Evolutionary conservation across 2,329 filamentous ascomycete species (phyloP).

Genomic region (Fusarium begoniae): DNA sequence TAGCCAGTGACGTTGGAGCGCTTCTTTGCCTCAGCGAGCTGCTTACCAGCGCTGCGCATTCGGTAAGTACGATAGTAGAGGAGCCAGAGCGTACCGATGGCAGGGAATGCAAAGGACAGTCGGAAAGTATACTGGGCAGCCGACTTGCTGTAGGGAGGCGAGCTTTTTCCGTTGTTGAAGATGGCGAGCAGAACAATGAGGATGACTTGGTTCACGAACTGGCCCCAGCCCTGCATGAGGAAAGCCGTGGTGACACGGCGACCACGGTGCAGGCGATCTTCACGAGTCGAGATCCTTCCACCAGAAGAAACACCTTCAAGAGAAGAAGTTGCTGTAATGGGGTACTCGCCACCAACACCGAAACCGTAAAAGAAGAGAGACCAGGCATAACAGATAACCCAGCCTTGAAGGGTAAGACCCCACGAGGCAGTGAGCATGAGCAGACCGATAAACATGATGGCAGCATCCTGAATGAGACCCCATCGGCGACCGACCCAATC

Average conservation of each 20-base stretch:
- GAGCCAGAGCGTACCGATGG: conserved; percentile 90
- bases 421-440: conserved; percentile 91
- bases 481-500: conserved; percentile 89
- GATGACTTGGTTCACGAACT: conserved; percentile 91
- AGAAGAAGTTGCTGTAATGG: conserved; percentile 94
- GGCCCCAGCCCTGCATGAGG: conserved; percentile 98
- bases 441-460: conserved; percentile 92
- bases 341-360: conserved; percentile 86
- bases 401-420: conserved; percentile 87
- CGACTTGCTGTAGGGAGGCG: conserved; percentile 79
- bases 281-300: conserved; percentile 87
- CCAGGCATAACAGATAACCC: conserved; percentile 98
- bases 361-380: conserved; percentile 81
- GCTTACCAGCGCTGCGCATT: conserved; percentile 88
- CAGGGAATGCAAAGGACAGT: conserved; percentile 89
- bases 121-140: conserved; percentile 91
- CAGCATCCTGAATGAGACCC: conserved; percentile 94
- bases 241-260: conserved; percentile 96
- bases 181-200: conserved; percentile 87
- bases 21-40: conserved; percentile 84
- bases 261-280: conserved; percentile 94
- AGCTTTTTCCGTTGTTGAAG: conserved; percentile 81
- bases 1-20: conserved; percentile 90
- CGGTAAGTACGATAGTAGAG: conserved; percentile 96
- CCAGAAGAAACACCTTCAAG: conserved; percentile 91